Evolutionary conservation across 371 early-diverging fungal genomes (phyloP).

Genomic region (Coemansia sp.): DNA sequence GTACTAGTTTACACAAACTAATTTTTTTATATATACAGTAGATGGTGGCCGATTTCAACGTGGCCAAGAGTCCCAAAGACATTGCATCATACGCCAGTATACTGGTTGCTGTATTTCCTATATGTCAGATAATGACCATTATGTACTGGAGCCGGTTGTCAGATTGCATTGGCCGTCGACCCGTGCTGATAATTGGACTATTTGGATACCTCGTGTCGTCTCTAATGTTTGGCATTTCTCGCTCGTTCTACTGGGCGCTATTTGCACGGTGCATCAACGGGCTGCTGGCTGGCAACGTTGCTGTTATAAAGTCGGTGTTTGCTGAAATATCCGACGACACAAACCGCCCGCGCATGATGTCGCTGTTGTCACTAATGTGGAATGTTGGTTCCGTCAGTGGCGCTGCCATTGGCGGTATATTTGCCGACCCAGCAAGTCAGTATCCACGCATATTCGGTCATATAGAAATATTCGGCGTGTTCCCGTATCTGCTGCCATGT

Average conservation of each 20-base stretch:
- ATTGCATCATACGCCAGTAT: slow-evolving; percentile 70
- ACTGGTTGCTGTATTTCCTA: slow-evolving; percentile 63
- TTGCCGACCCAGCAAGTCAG: slow-evolving; percentile 70
- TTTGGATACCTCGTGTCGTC: slow-evolving; percentile 68
- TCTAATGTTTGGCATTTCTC: slow-evolving; percentile 74
- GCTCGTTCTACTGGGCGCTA: slow-evolving; percentile 67
- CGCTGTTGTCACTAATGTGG: slow-evolving; percentile 59
- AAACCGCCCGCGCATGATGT: slow-evolving; percentile 68
- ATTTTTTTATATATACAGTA: slow-evolving; percentile 13
- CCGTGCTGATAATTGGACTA: slow-evolving; percentile 77
- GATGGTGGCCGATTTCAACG: slow-evolving; percentile 63
- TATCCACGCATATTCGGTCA: slow-evolving; percentile 71
- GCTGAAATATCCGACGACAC: slow-evolving; percentile 82
- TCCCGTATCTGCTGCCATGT: slow-evolving; percentile 88
- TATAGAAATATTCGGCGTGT: slow-evolving; percentile 61
- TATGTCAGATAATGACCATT: slow-evolving; percentile 64
- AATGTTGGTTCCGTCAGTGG: slow-evolving; percentile 66
- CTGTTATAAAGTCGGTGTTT: slow-evolving; percentile 79
- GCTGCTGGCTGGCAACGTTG: slow-evolving; percentile 77
- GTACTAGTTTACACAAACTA: neutral
- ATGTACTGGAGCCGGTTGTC: slow-evolving; percentile 67
- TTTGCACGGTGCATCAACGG: slow-evolving; percentile 69
- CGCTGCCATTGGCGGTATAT: slow-evolving; percentile 78
- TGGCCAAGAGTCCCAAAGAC: slow-evolving; percentile 58
- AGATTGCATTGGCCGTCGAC: slow-evolving; percentile 78